Percentiles rank a stretch among this genome's conserved stretches.
phyloP scores from a whole-genome alignment of 2,329 filamentous ascomycete species.

The Trichophyton mentagrophytes region DNA sequence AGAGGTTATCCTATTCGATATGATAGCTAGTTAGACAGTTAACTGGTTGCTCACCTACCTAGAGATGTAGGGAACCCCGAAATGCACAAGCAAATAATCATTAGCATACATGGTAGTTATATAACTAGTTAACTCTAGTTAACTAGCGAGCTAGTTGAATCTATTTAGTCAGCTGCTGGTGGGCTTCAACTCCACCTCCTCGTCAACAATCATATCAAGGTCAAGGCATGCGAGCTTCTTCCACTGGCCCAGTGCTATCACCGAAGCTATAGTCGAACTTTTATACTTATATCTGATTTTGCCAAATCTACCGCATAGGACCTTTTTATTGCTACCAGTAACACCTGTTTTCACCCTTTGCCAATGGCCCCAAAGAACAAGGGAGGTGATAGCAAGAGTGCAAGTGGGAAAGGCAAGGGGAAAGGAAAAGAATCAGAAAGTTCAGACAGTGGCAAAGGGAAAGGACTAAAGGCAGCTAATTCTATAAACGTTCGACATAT shows the following conservation, averaged over 20 bases:
- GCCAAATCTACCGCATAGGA: neutral
- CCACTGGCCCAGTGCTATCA: neutral
- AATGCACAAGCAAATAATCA: no score
- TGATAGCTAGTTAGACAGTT: no score
- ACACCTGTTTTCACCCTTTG: neutral
- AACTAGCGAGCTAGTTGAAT: neutral
- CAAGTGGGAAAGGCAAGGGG: constrained; percentile 23
- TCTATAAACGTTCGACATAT: constrained; percentile 56
- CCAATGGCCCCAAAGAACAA: constrained; percentile 34
- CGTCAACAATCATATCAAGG: neutral
- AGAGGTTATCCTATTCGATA: no score
- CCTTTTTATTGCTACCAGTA: neutral
- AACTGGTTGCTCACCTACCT: no score
- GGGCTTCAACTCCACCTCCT: neutral
- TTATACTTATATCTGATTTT: neutral
- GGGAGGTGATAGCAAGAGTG: constrained; percentile 15
- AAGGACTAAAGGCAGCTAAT: constrained; percentile 45
- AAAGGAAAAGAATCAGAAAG: constrained; percentile 32
- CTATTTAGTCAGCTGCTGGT: neutral
- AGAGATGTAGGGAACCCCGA: no score
- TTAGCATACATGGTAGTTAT: neutral
- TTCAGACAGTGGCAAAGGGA: constrained; percentile 23
- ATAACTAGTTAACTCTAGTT: neutral
- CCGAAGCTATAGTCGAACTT: no score
- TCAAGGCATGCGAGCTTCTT: neutral